Evolutionary conservation across 1,284 basidiomycete species (phyloP).

Genomic region (Coniophora puteana): DNA sequence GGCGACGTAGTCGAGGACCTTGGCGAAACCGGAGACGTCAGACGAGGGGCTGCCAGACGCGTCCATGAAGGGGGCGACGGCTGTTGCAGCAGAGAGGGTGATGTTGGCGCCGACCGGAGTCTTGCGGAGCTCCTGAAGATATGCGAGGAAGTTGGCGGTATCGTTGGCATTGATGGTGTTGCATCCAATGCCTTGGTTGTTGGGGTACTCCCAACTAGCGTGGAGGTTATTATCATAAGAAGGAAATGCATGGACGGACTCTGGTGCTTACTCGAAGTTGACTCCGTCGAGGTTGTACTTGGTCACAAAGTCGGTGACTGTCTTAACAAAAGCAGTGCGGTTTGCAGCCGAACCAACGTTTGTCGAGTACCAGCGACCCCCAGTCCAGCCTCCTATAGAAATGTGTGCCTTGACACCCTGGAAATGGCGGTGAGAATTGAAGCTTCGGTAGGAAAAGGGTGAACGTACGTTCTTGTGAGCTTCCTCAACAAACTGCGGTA

Average conservation of each 20-base stretch:
- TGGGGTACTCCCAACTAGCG: conserved; percentile 52
- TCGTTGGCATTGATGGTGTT: conserved; percentile 42
- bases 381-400: conserved; percentile 85
- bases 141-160: conserved; percentile 39
- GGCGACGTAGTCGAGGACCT: conserved; percentile 57
- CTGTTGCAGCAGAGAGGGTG: conserved; percentile 57
- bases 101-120: conserved; percentile 35
- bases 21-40: conserved; percentile 43
- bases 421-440: background rate
- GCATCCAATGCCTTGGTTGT: conserved; percentile 37
- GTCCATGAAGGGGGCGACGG: conserved; percentile 54
- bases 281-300: conserved; percentile 39
- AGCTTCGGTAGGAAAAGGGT: background rate
- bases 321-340: conserved; percentile 65
- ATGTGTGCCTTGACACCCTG: conserved; percentile 66
- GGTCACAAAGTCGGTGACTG: conserved; percentile 55
- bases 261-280: conserved; percentile 19
- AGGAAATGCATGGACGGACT: background rate
- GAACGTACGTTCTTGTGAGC: conserved; percentile 42
- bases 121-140: conserved; percentile 45
- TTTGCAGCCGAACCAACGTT: conserved; percentile 55
- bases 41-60: conserved; percentile 45
- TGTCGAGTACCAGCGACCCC: conserved; percentile 62
- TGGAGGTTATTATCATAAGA: background rate
- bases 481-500: conserved; percentile 48